Evolutionary conservation across 2,329 filamentous ascomycete genomes (phyloP), one percentile per base, ranked within the genome.

Genomic region (Cordyceps cateniannulata): DNA sequence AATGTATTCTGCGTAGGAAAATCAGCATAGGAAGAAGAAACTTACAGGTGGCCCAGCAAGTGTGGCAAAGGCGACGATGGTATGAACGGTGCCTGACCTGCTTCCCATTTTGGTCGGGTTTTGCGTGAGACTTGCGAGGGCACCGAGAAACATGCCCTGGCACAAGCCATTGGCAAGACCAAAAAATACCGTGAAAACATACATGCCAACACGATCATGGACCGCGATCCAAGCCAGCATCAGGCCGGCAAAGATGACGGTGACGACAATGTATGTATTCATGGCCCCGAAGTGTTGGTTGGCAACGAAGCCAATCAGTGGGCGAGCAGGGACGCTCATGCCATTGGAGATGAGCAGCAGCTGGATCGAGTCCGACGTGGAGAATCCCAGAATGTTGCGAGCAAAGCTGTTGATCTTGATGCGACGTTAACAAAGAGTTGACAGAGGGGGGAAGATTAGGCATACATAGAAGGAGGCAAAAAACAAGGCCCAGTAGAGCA

Each of bases 311-410:
- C 81, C 85, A 2, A 85, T 85, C 1, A 85, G 66, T 8, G 87
- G 63, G 1, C 87, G 81, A 18, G 84, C 85, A 5, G 82, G 64
- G 18, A 83, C 65, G 3, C 86, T 84, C 38, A 86, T 76, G 32
- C 82, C 85, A 70, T 89, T 90, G 68, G 88, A 74, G 25, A 89
- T 75, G n/a, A 89, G 77, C 14, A 90, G 74, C 16, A 89, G 71
- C 65, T 87, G 81, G 58, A 88, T 78, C 7, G 84, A 79, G 47
- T 75, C 74, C 3, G 72, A 6, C 10, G 56, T 52, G 18, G 56
- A 59, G 14, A 59, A 59, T 5, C 56, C 56, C 5, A 59, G 44
- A 1, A 44, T 52, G 47, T 59, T 51, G 20, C 56, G 45, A 29
- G 56, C 56, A 32, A 50, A 59, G 32, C 56, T 51, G 38, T 59